Base-by-base conservation (phyloP, 2,329 filamentous ascomycete species). In the Pleurostoma richardsiae region DNA sequence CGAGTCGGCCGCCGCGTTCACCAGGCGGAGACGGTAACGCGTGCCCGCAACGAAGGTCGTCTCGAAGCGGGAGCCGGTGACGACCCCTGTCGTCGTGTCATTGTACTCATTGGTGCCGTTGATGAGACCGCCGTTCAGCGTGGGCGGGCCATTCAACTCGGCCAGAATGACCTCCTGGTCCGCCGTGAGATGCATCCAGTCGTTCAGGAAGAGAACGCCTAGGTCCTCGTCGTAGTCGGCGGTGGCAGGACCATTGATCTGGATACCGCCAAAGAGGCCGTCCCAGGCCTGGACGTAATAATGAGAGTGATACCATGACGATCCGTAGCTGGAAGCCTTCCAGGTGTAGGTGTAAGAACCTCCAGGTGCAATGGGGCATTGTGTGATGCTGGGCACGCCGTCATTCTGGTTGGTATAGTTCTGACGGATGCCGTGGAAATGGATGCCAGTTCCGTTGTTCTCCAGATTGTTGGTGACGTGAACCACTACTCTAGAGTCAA, bases 211-310 rank as follows among this genome's bases (percentile, higher is more conserved):
- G 2, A 77, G 55, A 7, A 64, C 52, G 27, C 75, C 75, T 1
- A 77, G 62, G 53, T 79, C 76, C 41, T 69, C 63, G 48, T 79
- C 73, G 52, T 74, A 75, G 57, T 73, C 63, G 30, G 61, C 63
- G 4, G 65, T 67, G 3, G 68, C 63, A 0, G 72, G 72, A 0
- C 72, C 72, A 42, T 71, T 57, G 48, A 75, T 80, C n/a, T 84
- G 63, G 33, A 87, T 77, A 86, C 61, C 1, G 82, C 83, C 83
- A 29, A 78, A 68, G 1, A 85, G 62, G 1, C 83, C 83, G 46
- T 83, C 71, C 61, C 66, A 73, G 0, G 65, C 61, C 19, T 19
- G 19, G 19, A 19, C 19, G 19, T 19, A 19, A 19, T 19, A 78
- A 57, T 84, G 81, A 1, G 75, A 79, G 57, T 85, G 82, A 44